Conservation (phyloP, 2,329 filamentous ascomycete genomes). For the Cladobotryum protrusum region DNA sequence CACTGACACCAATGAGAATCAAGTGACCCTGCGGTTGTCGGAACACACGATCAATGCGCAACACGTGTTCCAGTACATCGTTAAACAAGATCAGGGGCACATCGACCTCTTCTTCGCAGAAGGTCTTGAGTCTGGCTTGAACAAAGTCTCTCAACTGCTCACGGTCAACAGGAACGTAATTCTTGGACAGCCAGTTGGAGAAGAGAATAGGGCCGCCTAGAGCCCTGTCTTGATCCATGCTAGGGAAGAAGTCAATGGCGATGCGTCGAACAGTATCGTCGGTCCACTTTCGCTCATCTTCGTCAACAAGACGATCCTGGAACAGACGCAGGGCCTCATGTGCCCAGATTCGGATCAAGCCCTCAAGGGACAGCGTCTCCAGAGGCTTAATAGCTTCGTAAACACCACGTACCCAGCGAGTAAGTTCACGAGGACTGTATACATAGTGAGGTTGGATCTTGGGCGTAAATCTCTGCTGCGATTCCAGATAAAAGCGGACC, state of each 20-base stretch:
- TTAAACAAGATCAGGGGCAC: conserved; percentile 99
- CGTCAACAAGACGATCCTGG: conserved; percentile 91
- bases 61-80: conserved; percentile 93
- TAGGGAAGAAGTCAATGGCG: conserved; percentile 87
- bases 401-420: conserved; percentile 92
- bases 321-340: conserved; percentile 95
- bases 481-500: conserved; percentile 94
- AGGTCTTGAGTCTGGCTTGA: conserved; percentile 92
- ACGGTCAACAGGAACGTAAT: conserved; percentile 94
- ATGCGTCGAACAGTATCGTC: conserved; percentile 81
- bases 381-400: conserved; percentile 95
- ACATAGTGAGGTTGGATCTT: conserved; percentile 98
- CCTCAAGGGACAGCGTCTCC: conserved; percentile 81
- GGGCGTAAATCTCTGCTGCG: conserved; percentile 88
- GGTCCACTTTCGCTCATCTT: conserved; percentile 94
- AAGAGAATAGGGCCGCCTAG: conserved; percentile 91
- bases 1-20: conserved; percentile 96
- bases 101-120: conserved; percentile 99
- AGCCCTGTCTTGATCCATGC: conserved; percentile 83
- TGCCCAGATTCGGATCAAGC: conserved; percentile 93
- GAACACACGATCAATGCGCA: conserved; percentile 98
- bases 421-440: conserved; percentile 97
- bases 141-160: conserved; percentile 95
- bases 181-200: conserved; percentile 98
- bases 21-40: conserved; percentile 96